A percentile compares a stretch with the other conserved stretches of the same genome.
Conservation (phyloP, 257 asterid genomes). For the Buddleja alternifolia region DNA sequence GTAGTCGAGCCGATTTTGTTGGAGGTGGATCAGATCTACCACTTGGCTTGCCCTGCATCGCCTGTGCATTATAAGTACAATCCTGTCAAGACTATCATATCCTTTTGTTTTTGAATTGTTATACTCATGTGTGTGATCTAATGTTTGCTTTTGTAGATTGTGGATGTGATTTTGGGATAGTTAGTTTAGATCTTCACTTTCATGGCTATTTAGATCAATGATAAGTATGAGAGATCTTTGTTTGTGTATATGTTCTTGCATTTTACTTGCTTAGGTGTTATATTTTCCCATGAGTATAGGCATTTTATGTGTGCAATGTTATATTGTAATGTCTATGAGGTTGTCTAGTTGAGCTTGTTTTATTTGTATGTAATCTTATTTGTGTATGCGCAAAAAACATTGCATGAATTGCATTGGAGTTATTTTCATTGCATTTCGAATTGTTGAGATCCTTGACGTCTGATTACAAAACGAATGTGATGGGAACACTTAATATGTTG, state of each 20-base stretch:
- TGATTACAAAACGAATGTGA: conserved; percentile 90
- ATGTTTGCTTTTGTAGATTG: neutral
- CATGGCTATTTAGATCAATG: conserved; percentile 13
- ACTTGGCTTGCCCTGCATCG: conserved; percentile 81
- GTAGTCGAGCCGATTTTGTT: conserved; percentile 75
- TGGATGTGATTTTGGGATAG: conserved; percentile 3
- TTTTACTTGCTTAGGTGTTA: neutral
- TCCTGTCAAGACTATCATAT: conserved; percentile 81
- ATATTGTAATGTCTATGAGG: conserved; percentile 2
- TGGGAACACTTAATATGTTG: conserved; percentile 98
- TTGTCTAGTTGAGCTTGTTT: neutral
- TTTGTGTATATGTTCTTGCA: conserved; percentile 8
- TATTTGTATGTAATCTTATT: no score
- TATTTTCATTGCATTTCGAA: conserved; percentile 18
- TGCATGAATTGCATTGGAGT: neutral
- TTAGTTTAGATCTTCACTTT: neutral
- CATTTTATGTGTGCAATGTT: neutral
- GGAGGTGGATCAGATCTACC: conserved; percentile 86
- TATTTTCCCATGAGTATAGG: neutral
- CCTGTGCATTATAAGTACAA: conserved; percentile 75
- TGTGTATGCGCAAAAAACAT: no score
- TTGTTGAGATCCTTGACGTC: conserved; percentile 62
- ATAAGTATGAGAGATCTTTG: neutral
- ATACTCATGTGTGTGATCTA: neutral
- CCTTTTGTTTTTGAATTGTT: conserved; percentile 32